Base-by-base conservation (phyloP, 768 basidiomycete species). In the Podaxis pistillaris region DNA sequence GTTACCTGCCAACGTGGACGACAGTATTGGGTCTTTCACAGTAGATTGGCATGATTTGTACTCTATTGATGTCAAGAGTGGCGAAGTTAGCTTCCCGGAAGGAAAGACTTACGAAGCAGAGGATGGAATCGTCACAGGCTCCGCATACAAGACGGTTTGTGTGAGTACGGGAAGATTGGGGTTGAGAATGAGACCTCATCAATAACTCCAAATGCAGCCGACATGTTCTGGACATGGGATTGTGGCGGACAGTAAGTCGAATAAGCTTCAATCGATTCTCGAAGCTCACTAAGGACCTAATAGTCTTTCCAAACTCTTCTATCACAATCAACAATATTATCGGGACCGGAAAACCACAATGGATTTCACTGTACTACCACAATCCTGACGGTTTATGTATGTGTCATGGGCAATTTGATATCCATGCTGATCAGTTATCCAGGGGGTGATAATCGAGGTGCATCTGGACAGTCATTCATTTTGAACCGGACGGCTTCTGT, bases 361-460 rank as follows among this genome's bases (percentile, higher is more conserved):
- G 73, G 73, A 66, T 74, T 17, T 74, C 74, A 8, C 65, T 72
- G 28, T 71, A 72, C 56, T 73, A 73, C 57, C 69, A 70, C 61
- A 69, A 69, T 61, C 67, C 66, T 8, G 68, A 68, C 47, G 67
- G 69, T 40, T 64, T 69, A 9, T 72, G 70, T 68, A 54, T 40
- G 70, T 65, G 52, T 54, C n/a, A 4, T 17, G 15, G n/a, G 13
- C n/a, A n/a, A 22, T 19, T 7, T 17, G 15, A 36, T 17, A 4
- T 54, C 12, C n/a, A n/a, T 51, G 58, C 9, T 40, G 38, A 63
- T 9, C 19, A 6, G 52, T 46, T 47, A 19, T 38, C 26, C 59
- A 72, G 73, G 67, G 60, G 71, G 69, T 4, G 70, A 69, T 54
- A 72, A 70, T 47, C 65, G 68, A 55, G 67, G 68, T 8, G 65